Evolutionary conservation across 129 eudicot species (phyloP).

Genomic region (Lactuca saligna): DNA sequence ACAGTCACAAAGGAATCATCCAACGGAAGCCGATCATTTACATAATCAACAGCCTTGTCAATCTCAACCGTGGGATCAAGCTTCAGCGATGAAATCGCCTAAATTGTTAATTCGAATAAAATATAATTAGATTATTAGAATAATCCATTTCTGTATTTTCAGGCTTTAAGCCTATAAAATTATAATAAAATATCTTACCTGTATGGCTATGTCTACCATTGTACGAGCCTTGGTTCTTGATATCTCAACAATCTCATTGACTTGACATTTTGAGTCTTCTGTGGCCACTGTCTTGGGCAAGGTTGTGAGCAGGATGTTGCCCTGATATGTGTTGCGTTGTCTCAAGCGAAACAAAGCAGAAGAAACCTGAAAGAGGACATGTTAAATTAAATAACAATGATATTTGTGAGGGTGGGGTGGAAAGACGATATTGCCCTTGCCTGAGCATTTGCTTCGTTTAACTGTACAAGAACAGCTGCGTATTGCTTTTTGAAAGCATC

Average conservation of each 20-base stretch:
- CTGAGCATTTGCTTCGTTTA: constrained; percentile 71
- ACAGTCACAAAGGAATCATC: constrained; percentile 43
- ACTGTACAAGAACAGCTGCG: constrained; percentile 75
- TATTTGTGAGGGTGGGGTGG: background rate
- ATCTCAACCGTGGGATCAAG: constrained; percentile 43
- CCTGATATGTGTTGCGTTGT: constrained; percentile 67
- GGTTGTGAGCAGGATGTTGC: constrained; percentile 33
- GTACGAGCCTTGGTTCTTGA: constrained; percentile 69
- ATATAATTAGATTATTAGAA: constrained; percentile 6
- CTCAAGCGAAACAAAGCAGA: constrained; percentile 72
- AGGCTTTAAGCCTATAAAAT: no score
- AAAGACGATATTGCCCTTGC: constrained; percentile 36
- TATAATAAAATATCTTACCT: constrained; percentile 42
- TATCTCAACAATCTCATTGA: constrained; percentile 71
- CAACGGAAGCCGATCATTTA: constrained; percentile 47
- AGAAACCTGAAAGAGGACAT: constrained; percentile 50
- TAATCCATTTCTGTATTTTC: no score
- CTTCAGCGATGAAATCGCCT: constrained; percentile 68
- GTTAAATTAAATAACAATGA: background rate
- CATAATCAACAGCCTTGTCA: constrained; percentile 76
- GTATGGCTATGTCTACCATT: constrained; percentile 87
- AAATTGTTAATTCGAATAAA: background rate
- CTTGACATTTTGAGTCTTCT: constrained; percentile 56
- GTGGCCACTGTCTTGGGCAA: constrained; percentile 41
- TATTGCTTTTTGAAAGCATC: constrained; percentile 80